Evolutionary conservation across 495 filamentous ascomycete genomes (phyloP).

Genomic region (Hyaloscypha variabilis): DNA sequence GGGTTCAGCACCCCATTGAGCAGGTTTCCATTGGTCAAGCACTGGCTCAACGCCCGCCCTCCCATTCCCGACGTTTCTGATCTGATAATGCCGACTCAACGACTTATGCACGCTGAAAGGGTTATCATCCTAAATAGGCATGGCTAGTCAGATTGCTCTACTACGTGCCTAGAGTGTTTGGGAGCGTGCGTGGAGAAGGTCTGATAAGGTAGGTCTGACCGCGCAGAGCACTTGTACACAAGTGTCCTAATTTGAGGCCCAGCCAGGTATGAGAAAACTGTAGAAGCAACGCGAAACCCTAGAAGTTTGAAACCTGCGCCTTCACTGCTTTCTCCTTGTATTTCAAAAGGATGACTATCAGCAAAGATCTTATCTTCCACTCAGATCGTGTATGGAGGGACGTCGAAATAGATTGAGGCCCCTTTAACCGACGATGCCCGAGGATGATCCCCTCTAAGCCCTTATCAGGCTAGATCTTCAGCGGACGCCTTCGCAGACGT

Average conservation of each 20-base stretch:
- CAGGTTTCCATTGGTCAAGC: constrained; percentile 14
- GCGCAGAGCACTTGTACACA: neutral
- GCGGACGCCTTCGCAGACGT: neutral
- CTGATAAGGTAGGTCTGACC: neutral
- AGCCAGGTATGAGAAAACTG: neutral
- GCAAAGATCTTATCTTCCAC: neutral
- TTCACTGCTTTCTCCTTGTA: too few relatives aligned
- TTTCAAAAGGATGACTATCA: too few relatives aligned
- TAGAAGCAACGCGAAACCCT: neutral
- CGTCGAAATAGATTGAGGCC: neutral
- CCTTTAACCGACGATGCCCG: neutral
- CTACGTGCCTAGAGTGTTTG: neutral
- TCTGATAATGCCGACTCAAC: neutral
- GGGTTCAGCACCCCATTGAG: neutral
- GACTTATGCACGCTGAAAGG: neutral
- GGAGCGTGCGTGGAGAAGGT: neutral
- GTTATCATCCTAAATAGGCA: neutral
- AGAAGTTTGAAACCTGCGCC: neutral
- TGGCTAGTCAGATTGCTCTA: neutral
- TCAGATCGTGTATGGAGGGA: neutral
- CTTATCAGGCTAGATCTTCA: constrained; percentile 5
- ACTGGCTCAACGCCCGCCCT: neutral
- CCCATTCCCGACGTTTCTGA: neutral
- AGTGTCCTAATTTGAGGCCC: neutral
- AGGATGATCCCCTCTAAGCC: neutral